Percentiles rank a stretch among this genome's conserved stretches.
Conservation (phyloP, 2,329 filamentous ascomycete species). For the Blastomyces silverae region DNA sequence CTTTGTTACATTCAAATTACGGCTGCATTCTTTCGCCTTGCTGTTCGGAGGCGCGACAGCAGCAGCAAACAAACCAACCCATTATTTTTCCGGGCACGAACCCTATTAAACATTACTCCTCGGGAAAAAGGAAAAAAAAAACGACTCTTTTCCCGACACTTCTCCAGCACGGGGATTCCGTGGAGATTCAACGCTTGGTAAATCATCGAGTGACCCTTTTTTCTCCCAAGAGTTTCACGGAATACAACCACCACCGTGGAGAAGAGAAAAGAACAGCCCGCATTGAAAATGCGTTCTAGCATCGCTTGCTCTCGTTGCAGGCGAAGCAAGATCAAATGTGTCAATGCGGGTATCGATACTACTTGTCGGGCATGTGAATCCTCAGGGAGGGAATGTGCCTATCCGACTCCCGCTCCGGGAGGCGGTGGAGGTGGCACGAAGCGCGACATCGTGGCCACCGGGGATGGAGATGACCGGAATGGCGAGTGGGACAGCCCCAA, state of each 20-base stretch:
- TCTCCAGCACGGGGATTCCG: background rate
- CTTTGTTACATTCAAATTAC: conserved; percentile 13
- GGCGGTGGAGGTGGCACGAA: conserved; percentile 32
- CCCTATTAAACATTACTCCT: background rate
- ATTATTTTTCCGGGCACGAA: conserved; percentile 15
- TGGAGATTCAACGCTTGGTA: background rate
- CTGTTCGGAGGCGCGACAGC: conserved; percentile 9
- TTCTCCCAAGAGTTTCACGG: background rate
- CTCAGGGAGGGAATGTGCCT: conserved; percentile 64
- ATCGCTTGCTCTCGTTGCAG: conserved; percentile 72
- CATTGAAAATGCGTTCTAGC: conserved; percentile 61
- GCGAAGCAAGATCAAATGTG: conserved; percentile 79
- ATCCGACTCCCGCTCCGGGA: conserved; percentile 48
- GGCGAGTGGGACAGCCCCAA: conserved; percentile 41
- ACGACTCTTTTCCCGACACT: background rate
- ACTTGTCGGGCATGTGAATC: conserved; percentile 69
- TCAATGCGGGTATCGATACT: conserved; percentile 65
- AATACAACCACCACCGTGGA: conserved; percentile 18
- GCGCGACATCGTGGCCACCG: conserved; percentile 32
- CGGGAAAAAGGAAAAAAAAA: background rate
- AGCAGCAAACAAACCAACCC: conserved; percentile 10
- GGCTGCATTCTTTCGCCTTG: conserved; percentile 6
- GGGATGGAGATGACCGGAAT: conserved; percentile 37
- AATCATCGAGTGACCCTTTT: background rate
- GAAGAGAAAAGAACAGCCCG: conserved; percentile 22